Evolutionary conservation across 805 yeast species (phyloP).

Genomic region (Metschnikowia continentalis): DNA sequence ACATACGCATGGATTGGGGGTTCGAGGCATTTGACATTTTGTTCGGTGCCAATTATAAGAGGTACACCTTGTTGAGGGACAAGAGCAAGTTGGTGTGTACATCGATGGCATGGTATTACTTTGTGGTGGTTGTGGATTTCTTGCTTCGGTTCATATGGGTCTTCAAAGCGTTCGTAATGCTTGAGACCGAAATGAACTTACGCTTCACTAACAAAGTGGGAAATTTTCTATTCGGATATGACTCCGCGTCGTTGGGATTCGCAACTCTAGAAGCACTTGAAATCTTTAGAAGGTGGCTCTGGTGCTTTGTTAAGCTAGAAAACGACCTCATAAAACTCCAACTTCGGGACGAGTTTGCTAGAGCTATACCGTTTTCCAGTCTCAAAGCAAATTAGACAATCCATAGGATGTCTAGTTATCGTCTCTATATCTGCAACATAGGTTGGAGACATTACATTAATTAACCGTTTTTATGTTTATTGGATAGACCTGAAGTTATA

Average conservation of each 20-base stretch:
- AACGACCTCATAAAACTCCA: constrained; percentile 53
- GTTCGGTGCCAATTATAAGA: constrained; percentile 11
- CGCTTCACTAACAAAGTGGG: constrained; percentile 16
- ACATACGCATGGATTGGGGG: constrained; percentile 84
- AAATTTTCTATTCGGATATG: constrained; percentile 33
- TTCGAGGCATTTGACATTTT: constrained; percentile 47
- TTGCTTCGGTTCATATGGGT: constrained; percentile 75
- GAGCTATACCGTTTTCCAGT: constrained; percentile 14
- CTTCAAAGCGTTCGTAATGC: constrained; percentile 44
- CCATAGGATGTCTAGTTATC: neutral
- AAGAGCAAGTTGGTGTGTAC: constrained; percentile 24
- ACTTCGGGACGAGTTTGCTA: constrained; percentile 14
- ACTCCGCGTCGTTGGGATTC: constrained; percentile 49
- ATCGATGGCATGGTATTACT: constrained; percentile 41
- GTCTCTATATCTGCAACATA: neutral
- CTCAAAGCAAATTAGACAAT: constrained; percentile 5
- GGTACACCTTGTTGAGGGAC: constrained; percentile 16
- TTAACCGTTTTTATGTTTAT: neutral
- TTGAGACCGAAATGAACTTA: constrained; percentile 21
- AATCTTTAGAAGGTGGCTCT: constrained; percentile 76
- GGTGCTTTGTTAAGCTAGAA: constrained; percentile 85
- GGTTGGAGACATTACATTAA: neutral
- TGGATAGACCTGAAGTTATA: constrained; percentile 1
- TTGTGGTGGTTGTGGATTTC: constrained; percentile 59
- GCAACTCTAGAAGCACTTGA: constrained; percentile 71